A percentile compares a stretch with the other conserved stretches of the same genome.
Conservation (phyloP, 768 basidiomycete genomes). For the Rhizopogon roseolus region DNA sequence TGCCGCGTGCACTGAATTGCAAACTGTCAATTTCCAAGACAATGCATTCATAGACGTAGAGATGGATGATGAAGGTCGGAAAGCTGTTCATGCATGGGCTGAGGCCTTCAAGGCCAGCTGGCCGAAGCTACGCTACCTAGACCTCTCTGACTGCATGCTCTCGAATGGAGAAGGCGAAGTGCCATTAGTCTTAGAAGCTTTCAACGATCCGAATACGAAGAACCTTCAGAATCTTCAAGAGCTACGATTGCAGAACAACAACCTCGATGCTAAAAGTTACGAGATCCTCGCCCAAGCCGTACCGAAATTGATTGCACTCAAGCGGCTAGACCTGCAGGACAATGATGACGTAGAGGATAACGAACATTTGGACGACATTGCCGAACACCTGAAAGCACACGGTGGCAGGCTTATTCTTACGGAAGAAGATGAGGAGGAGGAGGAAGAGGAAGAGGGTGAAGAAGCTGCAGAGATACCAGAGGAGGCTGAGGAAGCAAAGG, state of each 20-base stretch:
- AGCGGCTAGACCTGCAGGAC: constrained; percentile 80
- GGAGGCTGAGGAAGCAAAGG: constrained; percentile 23
- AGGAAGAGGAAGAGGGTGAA: constrained; percentile 48
- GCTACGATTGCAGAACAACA: constrained; percentile 89
- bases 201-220: constrained; percentile 54
- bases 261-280: constrained; percentile 70
- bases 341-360: constrained; percentile 84
- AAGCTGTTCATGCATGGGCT: constrained; percentile 55
- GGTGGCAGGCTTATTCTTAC: constrained; percentile 62
- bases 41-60: constrained; percentile 68
- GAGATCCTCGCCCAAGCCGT: constrained; percentile 65
- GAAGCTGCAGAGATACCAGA: constrained; percentile 27
- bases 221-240: constrained; percentile 53
- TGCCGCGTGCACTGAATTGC: constrained; percentile 56
- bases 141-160: constrained; percentile 86
- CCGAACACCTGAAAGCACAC: constrained; percentile 51
- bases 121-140: constrained; percentile 63
- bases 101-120: constrained; percentile 38
- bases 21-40: constrained; percentile 89
- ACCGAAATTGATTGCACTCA: constrained; percentile 51
- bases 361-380: constrained; percentile 52
- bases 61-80: constrained; percentile 50
- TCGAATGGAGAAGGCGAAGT: constrained; percentile 72
- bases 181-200: constrained; percentile 59
- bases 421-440: constrained; percentile 83